phyloP scores from a whole-genome alignment of 1,284 basidiomycete species.

The Cutaneotrichosporon sp. region DNA sequence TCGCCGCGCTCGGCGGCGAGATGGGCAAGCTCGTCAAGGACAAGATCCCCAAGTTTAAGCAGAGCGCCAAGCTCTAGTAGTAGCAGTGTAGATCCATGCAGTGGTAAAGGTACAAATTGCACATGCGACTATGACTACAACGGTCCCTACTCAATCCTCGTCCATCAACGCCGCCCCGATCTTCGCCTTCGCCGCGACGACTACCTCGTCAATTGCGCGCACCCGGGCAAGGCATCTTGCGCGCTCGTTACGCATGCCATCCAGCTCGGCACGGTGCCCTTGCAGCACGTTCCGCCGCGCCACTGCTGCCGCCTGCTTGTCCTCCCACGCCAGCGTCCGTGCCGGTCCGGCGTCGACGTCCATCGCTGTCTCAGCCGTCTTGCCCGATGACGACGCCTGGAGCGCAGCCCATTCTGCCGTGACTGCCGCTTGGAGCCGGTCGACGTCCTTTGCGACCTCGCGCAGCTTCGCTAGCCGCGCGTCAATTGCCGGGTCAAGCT shows the following conservation, averaged over 20 bases:
- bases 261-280: not conserved
- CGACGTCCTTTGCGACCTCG: not conserved
- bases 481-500: not conserved
- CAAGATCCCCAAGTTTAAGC: slow-evolving; percentile 21
- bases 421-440: not conserved
- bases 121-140: not conserved
- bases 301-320: not conserved
- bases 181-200: not conserved
- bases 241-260: not conserved
- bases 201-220: not conserved
- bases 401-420: not conserved
- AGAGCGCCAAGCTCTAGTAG: slow-evolving; percentile 15
- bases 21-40: slow-evolving; percentile 16
- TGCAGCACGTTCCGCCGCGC: not conserved
- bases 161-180: slow-evolving; percentile 1
- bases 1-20: slow-evolving; percentile 19
- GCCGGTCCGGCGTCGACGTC: not conserved
- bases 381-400: not conserved
- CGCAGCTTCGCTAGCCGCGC: not conserved
- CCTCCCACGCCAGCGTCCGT: not conserved
- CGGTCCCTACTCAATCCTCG: not conserved
- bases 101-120: not conserved
- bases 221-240: not conserved
- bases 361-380: no score
- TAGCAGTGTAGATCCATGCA: not conserved